Conservation (phyloP, 345 rosid species). For the Gossypium herbaceum region DNA sequence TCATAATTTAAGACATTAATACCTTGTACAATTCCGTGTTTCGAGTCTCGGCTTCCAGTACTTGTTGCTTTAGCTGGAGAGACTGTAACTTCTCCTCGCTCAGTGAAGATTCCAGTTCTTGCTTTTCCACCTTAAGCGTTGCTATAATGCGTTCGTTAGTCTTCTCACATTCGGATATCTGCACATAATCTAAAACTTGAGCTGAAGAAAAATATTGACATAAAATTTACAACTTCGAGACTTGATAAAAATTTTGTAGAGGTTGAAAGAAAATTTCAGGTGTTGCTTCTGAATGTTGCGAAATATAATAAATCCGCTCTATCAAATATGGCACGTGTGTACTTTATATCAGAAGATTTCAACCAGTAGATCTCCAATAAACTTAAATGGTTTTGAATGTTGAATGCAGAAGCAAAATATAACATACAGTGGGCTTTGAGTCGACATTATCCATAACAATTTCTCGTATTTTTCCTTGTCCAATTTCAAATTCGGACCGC, state of each 20-base stretch:
- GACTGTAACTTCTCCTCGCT: constrained; percentile 67
- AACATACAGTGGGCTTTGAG: constrained; percentile 48
- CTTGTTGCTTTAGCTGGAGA: constrained; percentile 69
- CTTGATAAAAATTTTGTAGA: neutral
- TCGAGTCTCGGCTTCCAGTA: constrained; percentile 65
- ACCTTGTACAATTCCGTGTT: constrained; percentile 84
- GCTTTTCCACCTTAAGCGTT: constrained; percentile 68
- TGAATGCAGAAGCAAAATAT: constrained; percentile 10
- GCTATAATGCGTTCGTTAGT: constrained; percentile 41
- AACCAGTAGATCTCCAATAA: neutral
- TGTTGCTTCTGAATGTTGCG: neutral
- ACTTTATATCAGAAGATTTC: neutral
- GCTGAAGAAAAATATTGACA: neutral
- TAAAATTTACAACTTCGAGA: neutral
- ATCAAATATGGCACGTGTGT: neutral
- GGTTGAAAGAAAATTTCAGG: neutral
- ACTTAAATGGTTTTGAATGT: neutral
- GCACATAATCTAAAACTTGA: constrained; percentile 21
- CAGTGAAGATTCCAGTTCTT: constrained; percentile 66
- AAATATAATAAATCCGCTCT: neutral
- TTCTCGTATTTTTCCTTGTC: constrained; percentile 84
- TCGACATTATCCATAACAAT: constrained; percentile 69
- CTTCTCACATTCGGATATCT: constrained; percentile 54
- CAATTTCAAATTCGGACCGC: constrained; percentile 70
- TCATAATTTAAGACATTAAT: constrained; percentile 8